Base-by-base conservation (phyloP, 805 yeast species). In the Kuraishia floccosa region DNA sequence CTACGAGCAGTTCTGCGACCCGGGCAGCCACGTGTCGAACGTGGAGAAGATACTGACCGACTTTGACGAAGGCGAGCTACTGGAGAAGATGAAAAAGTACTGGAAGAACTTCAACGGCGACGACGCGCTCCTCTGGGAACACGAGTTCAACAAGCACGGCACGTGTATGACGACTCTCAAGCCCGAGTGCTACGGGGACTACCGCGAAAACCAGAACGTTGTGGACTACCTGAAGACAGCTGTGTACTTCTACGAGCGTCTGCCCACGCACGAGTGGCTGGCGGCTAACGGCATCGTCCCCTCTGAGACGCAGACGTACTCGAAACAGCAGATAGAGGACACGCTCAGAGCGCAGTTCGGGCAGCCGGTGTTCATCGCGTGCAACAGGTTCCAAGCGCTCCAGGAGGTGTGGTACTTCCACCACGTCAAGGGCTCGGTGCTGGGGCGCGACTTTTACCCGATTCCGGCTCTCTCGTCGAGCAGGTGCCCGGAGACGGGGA, bases 111-210 rank as follows among this genome's bases (percentile, higher is more conserved):
- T 67, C 45, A 72, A 70, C 30, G 84, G 84, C 8, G 51, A 68
- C 34, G 89, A 80, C 48, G 76, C 71, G 35, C 49, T 64, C 5
- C 58, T 87, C 30, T 87, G 97, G 97, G 64, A 69, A 22, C 96
- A 87, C 54, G 96, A 87, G 54, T 87, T 71, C 65, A 86, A 87
- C 59, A 87, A 87, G 51, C 97, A 87, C 50, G 96, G 87, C 16
- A 85, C 95, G 7, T 87, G 96, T 56, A 76, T 86, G 66, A 71
- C 76, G 29, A 85, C 96, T 1, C 59, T 87, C 28, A 71, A 66
- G 34, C 82, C 91, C 3, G 42, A 52, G 4, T 87, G 97, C 52
- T 86, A 85, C 52, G 56, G 55, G 5, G 43, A 39, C 14, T 50
- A 49, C 35, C 42, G 46, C 16, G 32, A 49, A 11, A 42, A 53